These are phyloP conservation scores for Sclerotinia sclerotiorum DNA, from an alignment of 2,329 filamentous ascomycete genomes.

Conservation along the genomic window DNA sequence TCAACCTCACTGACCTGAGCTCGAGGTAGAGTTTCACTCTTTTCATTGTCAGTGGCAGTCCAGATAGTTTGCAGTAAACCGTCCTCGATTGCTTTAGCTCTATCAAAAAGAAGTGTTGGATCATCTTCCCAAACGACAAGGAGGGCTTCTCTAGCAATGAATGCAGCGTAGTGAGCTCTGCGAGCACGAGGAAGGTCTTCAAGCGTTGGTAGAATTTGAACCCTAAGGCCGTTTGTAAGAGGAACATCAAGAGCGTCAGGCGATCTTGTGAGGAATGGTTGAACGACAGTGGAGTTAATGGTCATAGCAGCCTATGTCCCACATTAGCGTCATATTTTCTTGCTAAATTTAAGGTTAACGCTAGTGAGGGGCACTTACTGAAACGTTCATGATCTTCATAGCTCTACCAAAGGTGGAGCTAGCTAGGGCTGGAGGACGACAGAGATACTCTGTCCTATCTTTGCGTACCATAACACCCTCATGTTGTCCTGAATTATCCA, in stretches of 20 bases:
- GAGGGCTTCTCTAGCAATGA: slow-evolving; percentile 68
- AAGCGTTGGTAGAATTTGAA: slow-evolving; percentile 72
- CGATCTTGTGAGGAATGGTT: slow-evolving; percentile 72
- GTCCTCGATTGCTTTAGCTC: slow-evolving; percentile 71
- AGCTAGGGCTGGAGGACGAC: slow-evolving; percentile 65
- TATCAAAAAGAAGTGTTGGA: slow-evolving; percentile 64
- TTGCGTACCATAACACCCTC: slow-evolving; percentile 75
- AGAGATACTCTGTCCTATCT: slow-evolving; percentile 66
- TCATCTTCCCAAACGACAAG: slow-evolving; percentile 84
- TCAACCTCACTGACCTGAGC: slow-evolving; percentile 61
- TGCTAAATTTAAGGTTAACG: neutral
- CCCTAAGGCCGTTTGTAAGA: slow-evolving; percentile 71
- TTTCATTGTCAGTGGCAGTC: slow-evolving; percentile 59
- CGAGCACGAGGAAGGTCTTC: slow-evolving; percentile 68
- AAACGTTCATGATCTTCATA: slow-evolving; percentile 67
- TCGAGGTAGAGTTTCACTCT: slow-evolving; percentile 51
- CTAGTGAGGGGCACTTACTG: slow-evolving; percentile 48
- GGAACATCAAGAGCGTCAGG: slow-evolving; percentile 74
- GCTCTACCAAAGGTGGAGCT: slow-evolving; percentile 63
- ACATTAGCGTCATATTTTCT: neutral
- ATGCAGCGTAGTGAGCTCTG: slow-evolving; percentile 79
- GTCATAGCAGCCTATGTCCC: slow-evolving; percentile 68
- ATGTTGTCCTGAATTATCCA: slow-evolving; percentile 63
- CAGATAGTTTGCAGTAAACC: slow-evolving; percentile 77
- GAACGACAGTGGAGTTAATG: slow-evolving; percentile 75